Conservation (phyloP, 2,329 filamentous ascomycete species). For the Bertia moriformis region DNA sequence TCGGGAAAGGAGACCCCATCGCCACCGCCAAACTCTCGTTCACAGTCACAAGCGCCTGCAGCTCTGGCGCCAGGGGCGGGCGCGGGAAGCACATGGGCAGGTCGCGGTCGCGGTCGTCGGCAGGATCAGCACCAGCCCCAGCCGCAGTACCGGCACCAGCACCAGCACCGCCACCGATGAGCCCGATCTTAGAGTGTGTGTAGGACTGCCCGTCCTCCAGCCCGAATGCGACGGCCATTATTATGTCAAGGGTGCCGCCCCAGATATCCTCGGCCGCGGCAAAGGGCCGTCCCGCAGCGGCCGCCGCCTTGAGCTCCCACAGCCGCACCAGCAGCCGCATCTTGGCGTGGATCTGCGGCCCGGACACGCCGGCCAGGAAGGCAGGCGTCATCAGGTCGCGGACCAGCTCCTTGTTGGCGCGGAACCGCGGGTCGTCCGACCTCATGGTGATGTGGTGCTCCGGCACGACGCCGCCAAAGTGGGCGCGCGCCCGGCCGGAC, state of each 20-base stretch:
- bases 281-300: conserved; percentile 2
- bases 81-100: background rate
- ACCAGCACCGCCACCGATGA: no score
- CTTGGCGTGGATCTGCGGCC: conserved; percentile 2
- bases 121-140: background rate
- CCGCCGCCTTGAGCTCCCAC: conserved; percentile 3
- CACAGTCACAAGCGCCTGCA: background rate
- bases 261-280: conserved; percentile 2
- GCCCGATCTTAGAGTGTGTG: background rate
- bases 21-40: background rate
- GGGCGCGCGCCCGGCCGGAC: conserved; percentile 7
- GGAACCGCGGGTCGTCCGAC: conserved; percentile 13
- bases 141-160: no score
- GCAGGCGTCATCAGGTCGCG: conserved; percentile 4
- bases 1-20: background rate
- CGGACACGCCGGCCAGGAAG: conserved; percentile 2
- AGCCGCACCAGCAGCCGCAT: conserved; percentile 1
- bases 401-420: conserved; percentile 1
- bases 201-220: conserved; percentile 1
- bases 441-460: conserved; percentile 18
- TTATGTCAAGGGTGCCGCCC: conserved; percentile 2
- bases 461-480: conserved; percentile 7
- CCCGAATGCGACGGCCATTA: conserved; percentile 2
- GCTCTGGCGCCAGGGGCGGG: background rate
- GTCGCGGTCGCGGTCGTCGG: no score